Evolutionary conservation across 768 basidiomycete species (phyloP).

Genomic region (Lactarius tabidus): DNA sequence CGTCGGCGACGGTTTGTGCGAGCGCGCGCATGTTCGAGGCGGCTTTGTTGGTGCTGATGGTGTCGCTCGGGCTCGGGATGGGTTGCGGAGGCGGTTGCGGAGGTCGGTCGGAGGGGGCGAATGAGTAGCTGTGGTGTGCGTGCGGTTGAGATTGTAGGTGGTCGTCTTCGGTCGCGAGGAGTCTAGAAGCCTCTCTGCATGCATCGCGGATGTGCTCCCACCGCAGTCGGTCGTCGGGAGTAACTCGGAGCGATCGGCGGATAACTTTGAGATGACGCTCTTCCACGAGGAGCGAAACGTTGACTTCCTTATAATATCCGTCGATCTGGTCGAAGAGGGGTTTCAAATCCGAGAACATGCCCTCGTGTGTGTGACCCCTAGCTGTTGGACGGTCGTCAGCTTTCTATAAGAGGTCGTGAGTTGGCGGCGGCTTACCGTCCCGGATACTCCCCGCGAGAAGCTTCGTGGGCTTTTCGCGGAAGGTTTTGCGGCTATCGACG

Average conservation of each 20-base stretch:
- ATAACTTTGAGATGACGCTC: constrained; percentile 8
- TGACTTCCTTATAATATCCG: constrained; percentile 10
- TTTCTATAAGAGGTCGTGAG: no score
- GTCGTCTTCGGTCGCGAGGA: background rate
- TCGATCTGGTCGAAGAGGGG: constrained; percentile 16
- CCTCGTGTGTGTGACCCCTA: background rate
- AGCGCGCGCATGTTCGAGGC: constrained; percentile 15
- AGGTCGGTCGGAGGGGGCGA: background rate
- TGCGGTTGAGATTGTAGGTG: background rate
- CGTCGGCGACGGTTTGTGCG: background rate
- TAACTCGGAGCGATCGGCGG: constrained; percentile 10
- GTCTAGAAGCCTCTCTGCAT: constrained; percentile 5
- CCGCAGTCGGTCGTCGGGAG: constrained; percentile 13
- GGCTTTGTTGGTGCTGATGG: background rate
- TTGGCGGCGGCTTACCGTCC: background rate
- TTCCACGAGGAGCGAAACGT: constrained; percentile 7
- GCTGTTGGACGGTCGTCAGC: constrained; percentile 1
- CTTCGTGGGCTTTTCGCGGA: background rate
- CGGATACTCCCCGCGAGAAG: constrained; percentile 6
- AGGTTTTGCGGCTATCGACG: constrained; percentile 4
- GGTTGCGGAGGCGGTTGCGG: background rate
- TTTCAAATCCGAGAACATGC: background rate
- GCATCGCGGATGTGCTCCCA: constrained; percentile 19
- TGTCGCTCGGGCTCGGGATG: background rate
- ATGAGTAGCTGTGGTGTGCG: background rate